Conservation (phyloP, 1,284 basidiomycete species). For the Puccinia hordei region DNA sequence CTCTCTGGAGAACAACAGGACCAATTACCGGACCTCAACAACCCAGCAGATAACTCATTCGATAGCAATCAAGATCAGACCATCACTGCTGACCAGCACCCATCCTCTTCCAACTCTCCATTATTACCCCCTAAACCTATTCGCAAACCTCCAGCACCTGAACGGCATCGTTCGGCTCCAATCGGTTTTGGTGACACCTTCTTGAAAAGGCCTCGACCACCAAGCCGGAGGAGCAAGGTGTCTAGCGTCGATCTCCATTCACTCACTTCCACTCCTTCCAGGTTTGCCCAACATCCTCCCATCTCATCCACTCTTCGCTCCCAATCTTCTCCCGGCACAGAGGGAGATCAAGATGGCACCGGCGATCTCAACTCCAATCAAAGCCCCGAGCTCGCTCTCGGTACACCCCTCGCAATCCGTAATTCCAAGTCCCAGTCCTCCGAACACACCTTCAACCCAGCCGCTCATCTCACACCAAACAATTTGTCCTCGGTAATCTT, state of each 20-base stretch:
- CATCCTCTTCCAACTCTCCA: neutral
- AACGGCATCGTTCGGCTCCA: slow-evolving; percentile 10
- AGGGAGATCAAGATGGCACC: neutral
- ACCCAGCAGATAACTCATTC: slow-evolving; percentile 23
- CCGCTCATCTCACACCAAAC: slow-evolving; percentile 18
- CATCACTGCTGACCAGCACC: slow-evolving; percentile 9
- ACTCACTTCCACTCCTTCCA: neutral
- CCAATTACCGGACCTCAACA: neutral
- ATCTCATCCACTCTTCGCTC: neutral
- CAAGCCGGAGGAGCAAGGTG: slow-evolving; percentile 20
- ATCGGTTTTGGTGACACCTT: neutral
- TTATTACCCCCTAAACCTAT: neutral
- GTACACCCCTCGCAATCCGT: slow-evolving; percentile 14
- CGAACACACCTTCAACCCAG: neutral
- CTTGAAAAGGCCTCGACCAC: slow-evolving; percentile 26
- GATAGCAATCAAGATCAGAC: slow-evolving; percentile 12
- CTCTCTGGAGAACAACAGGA: neutral
- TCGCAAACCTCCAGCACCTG: neutral
- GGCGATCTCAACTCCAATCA: neutral
- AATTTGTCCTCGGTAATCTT: slow-evolving; percentile 39
- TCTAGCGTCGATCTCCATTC: neutral
- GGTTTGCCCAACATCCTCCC: neutral
- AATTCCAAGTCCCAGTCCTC: slow-evolving; percentile 4
- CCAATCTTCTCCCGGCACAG: neutral
- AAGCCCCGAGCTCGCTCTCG: slow-evolving; percentile 8